phyloP scores from a whole-genome alignment of 148 eudicot genomes.

The Rhododendron vialii region DNA sequence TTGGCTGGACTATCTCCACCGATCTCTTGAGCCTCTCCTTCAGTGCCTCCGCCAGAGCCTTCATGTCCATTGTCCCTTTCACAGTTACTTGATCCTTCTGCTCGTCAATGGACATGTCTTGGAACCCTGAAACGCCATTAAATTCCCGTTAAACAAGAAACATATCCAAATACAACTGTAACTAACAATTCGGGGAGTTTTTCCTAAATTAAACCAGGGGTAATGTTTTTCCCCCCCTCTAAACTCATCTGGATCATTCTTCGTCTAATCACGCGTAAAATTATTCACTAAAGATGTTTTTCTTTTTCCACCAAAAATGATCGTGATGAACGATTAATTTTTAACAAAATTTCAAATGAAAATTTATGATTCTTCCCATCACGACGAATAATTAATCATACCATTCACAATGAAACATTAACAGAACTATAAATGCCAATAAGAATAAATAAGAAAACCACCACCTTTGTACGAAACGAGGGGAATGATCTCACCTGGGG shows the following conservation, averaged over 20 bases:
- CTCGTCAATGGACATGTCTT: conserved; percentile 46
- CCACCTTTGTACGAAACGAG: neutral
- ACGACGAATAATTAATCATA: too few relatives aligned
- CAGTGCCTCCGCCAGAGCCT: conserved; percentile 41
- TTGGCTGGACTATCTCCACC: conserved; percentile 44
- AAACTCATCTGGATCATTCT: too few relatives aligned
- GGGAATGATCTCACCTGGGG: conserved; percentile 40
- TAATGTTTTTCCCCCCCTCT: neutral
- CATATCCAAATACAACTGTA: neutral
- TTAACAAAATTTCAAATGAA: too few relatives aligned
- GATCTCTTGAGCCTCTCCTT: conserved; percentile 38
- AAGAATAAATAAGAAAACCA: neutral
- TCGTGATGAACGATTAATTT: too few relatives aligned
- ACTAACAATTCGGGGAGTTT: neutral
- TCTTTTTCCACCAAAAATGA: too few relatives aligned
- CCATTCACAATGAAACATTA: too few relatives aligned
- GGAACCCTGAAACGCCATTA: conserved; percentile 37
- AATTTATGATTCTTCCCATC: too few relatives aligned
- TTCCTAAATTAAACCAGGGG: neutral
- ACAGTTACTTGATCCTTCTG: conserved; percentile 55
- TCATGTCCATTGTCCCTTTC: conserved; percentile 53
- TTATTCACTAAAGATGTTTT: neutral
- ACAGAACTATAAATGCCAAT: neutral
- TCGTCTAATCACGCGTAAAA: neutral
- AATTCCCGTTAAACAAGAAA: neutral